Percentiles rank a stretch among this genome's conserved stretches.
Evolutionary conservation across 2,329 filamentous ascomycete genomes (phyloP).

Genomic region (Xylaria sp.): DNA sequence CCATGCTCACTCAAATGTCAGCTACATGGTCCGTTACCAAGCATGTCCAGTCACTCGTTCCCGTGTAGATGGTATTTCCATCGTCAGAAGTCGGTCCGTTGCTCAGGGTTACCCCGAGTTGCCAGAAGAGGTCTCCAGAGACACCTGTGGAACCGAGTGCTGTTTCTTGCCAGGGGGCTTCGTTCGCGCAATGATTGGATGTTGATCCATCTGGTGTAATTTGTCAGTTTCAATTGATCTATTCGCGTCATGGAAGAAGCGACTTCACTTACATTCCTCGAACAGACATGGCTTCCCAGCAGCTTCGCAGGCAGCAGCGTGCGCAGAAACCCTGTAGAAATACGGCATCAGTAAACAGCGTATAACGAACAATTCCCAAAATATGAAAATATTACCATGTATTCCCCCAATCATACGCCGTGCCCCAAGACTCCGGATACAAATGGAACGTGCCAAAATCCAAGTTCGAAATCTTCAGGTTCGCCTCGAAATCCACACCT

Average conservation of each 20-base stretch:
- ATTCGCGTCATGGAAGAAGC: background rate
- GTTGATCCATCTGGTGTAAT: conserved; percentile 24
- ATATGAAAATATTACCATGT: conserved; percentile 21
- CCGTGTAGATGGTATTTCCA: conserved; percentile 42
- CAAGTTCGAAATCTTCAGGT: conserved; percentile 24
- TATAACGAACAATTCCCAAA: background rate
- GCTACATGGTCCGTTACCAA: conserved; percentile 42
- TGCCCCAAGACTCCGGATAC: conserved; percentile 36
- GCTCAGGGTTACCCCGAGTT: conserved; percentile 33
- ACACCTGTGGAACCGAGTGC: conserved; percentile 27
- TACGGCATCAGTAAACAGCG: background rate
- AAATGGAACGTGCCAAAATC: conserved; percentile 36
- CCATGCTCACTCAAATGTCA: conserved; percentile 23
- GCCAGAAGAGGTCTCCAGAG: conserved; percentile 32
- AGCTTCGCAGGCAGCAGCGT: conserved; percentile 36
- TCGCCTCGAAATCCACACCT: conserved; percentile 47
- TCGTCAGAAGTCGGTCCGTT: conserved; percentile 40
- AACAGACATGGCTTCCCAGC: conserved; percentile 38
- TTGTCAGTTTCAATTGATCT: background rate
- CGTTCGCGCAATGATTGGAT: conserved; percentile 28
- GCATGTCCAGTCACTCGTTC: conserved; percentile 38
- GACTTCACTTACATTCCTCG: conserved; percentile 36
- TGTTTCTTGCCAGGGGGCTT: conserved; percentile 30
- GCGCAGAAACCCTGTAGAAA: conserved; percentile 30
- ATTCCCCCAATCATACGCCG: conserved; percentile 33